Percentiles rank a stretch among this genome's conserved stretches.
Evolutionary conservation across 192 early-diverging fungal genomes (phyloP).

Genomic region (Chytriomyces sp.): DNA sequence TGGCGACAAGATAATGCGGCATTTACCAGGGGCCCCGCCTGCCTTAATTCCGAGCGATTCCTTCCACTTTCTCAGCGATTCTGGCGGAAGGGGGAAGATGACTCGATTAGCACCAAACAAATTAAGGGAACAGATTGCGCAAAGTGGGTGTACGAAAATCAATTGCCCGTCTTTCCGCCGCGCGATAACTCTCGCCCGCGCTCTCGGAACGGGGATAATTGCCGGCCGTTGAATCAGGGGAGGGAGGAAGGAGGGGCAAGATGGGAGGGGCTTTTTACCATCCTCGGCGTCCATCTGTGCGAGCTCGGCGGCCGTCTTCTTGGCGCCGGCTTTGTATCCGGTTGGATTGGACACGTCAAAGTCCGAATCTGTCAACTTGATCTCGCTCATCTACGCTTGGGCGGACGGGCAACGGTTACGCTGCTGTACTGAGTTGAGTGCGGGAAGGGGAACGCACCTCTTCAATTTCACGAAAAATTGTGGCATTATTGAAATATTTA

Average conservation of each 20-base stretch:
- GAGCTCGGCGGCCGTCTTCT: slow-evolving; percentile 89
- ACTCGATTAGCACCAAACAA: too few relatives aligned
- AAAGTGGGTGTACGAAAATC: too few relatives aligned
- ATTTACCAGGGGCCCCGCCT: slow-evolving; percentile 45
- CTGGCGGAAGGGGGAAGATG: slow-evolving; percentile 33
- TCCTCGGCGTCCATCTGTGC: slow-evolving; percentile 85
- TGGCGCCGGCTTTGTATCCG: slow-evolving; percentile 90
- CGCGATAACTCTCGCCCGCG: too few relatives aligned
- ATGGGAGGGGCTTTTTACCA: slow-evolving; percentile 39
- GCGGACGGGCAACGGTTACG: not conserved
- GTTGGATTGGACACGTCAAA: slow-evolving; percentile 72
- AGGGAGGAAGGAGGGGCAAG: not conserved
- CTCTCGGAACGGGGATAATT: not conserved
- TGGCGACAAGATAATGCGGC: not conserved
- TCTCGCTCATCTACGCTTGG: not conserved
- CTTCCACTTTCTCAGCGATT: slow-evolving; percentile 97
- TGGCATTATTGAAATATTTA: too few relatives aligned
- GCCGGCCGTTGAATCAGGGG: not conserved
- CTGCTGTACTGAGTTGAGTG: not conserved
- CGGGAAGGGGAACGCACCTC: too few relatives aligned
- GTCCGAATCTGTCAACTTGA: slow-evolving; percentile 56
- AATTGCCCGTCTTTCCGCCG: too few relatives aligned
- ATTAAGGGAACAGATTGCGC: too few relatives aligned
- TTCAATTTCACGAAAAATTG: too few relatives aligned
- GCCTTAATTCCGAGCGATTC: slow-evolving; percentile 84